A percentile compares a stretch with the other conserved stretches of the same genome.
Evolutionary conservation across 2,329 filamentous ascomycete species (phyloP).

Genomic region (Aspergillus ibericus): DNA sequence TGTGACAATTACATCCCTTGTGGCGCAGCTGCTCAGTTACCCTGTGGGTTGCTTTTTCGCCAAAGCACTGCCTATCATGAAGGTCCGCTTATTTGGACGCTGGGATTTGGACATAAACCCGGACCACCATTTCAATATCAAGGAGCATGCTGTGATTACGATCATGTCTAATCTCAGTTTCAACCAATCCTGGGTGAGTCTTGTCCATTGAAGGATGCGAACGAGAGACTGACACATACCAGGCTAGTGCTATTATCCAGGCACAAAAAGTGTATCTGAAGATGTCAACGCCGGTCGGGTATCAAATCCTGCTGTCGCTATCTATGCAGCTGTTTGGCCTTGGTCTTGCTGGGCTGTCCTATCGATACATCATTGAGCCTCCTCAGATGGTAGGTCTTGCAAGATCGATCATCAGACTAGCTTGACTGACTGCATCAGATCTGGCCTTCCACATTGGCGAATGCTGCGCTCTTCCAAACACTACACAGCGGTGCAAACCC

Average conservation of each 20-base stretch:
- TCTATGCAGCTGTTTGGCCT: slow-evolving; percentile 42
- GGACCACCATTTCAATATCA: slow-evolving; percentile 48
- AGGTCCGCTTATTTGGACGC: slow-evolving; percentile 16
- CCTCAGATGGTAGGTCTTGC: slow-evolving; percentile 28
- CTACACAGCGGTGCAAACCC: slow-evolving; percentile 38
- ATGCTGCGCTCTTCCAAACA: slow-evolving; percentile 35
- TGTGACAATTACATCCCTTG: slow-evolving; percentile 46
- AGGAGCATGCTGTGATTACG: slow-evolving; percentile 48
- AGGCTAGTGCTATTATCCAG: slow-evolving; percentile 46
- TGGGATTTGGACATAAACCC: slow-evolving; percentile 38
- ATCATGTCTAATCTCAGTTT: slow-evolving; percentile 52
- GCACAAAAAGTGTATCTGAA: slow-evolving; percentile 41
- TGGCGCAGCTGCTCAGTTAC: slow-evolving; percentile 47
- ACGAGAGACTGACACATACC: slow-evolving; percentile 18
- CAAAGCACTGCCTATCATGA: slow-evolving; percentile 40
- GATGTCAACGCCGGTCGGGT: slow-evolving; percentile 37
- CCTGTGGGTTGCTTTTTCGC: slow-evolving; percentile 44
- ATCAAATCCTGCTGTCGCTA: slow-evolving; percentile 38
- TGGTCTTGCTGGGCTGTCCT: slow-evolving; percentile 39
- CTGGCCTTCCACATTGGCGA: slow-evolving; percentile 38
- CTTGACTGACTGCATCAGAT: slow-evolving; percentile 20
- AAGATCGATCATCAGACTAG: too few relatives aligned
- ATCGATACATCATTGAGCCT: slow-evolving; percentile 38
- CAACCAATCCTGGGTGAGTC: slow-evolving; percentile 31
- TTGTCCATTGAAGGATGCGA: too few relatives aligned